Base-by-base conservation (phyloP, 2,329 filamentous ascomycete species). In the Penicillium glabrum region DNA sequence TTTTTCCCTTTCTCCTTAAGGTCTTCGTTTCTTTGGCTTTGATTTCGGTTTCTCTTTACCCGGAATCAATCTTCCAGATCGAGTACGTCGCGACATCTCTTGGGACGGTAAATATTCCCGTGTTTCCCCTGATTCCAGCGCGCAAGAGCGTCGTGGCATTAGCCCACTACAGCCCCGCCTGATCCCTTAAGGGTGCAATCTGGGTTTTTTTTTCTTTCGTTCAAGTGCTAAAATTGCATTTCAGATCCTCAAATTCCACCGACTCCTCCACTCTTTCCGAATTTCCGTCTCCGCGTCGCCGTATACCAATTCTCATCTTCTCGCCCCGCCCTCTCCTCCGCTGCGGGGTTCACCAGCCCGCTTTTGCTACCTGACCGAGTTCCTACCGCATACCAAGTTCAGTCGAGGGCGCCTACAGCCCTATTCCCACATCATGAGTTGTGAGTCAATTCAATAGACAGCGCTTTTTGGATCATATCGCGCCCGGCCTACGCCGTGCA, bases 351-450 rank as follows among this genome's bases (percentile, higher is more conserved):
- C 45, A 54, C 49, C 48, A 60, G 41, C 45, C 61, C 57, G 44
- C 59, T 52, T 48, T 61, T 60, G 57, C 56, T 64, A 61, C 61
- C 61, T 66, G 52, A 60, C 56, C 53, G 46, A 54, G 46, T 54
- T 27, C 19, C 37, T 51, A 54, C 57, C 53, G 49, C 58, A 61
- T 50, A 54, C 49, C 46, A 26, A 53, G 14, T 37, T 56, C 31
- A 48, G 37, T 51, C 57, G 53, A 44, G 53, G 59, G 53, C 39
- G 26, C 39, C 46, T 58, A 37, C 51, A 60, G 58, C 60, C 63
- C 56, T 60, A 58, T 55, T 39, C 51, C 59, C 56, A 61, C 60
- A 67, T 51, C 46, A 67, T 67, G 64, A 67, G 64, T 59, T 67
- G 64, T 67, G 60, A 67, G 64, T 67, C 61, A 54, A 57, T 59